These are phyloP conservation scores for Haplosporangium gracile DNA, from an alignment of 192 early-diverging fungal genomes.

Conservation along the genomic window DNA sequence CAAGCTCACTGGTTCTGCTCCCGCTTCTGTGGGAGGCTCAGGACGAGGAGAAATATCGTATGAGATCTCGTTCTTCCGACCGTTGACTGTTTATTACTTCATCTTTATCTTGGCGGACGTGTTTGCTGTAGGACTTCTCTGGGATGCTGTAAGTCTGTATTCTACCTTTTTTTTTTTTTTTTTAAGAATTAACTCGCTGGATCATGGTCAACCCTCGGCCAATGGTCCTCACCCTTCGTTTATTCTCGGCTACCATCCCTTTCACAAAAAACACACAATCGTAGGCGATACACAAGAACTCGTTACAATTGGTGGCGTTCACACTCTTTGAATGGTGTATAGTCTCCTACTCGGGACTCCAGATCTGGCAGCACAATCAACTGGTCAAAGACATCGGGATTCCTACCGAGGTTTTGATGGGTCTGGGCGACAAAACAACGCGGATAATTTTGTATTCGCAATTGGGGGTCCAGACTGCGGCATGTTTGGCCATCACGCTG, in stretches of 20 bases:
- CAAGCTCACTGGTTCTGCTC: background rate
- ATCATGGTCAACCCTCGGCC: too few species aligned
- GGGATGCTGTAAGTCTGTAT: slow-evolving; percentile 45
- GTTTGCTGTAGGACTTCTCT: slow-evolving; percentile 42
- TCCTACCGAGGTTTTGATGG: slow-evolving; percentile 3
- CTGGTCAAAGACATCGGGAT: slow-evolving; percentile 35
- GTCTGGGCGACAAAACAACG: slow-evolving; percentile 17
- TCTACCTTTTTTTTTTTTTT: background rate
- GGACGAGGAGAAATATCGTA: background rate
- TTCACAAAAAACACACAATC: background rate
- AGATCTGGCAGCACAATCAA: slow-evolving; percentile 53
- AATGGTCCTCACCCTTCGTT: background rate
- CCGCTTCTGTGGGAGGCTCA: background rate
- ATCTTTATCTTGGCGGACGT: slow-evolving; percentile 45
- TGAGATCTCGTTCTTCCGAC: slow-evolving; percentile 43
- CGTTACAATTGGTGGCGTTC: slow-evolving; percentile 42
- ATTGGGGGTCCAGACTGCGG: slow-evolving; percentile 29
- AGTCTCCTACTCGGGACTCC: slow-evolving; percentile 42
- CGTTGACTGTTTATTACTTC: slow-evolving; percentile 35
- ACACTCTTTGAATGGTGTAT: slow-evolving; percentile 53
- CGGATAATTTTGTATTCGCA: slow-evolving; percentile 32
- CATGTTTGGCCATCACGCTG: slow-evolving; percentile 25
- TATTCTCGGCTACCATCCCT: background rate
- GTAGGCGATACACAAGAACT: slow-evolving; percentile 54
- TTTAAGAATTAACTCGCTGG: too few species aligned